Percentiles rank a stretch among this genome's conserved stretches.
Evolutionary conservation across 176 grass and related monocot genomes (phyloP).

Genomic region (Cocos nucifera): DNA sequence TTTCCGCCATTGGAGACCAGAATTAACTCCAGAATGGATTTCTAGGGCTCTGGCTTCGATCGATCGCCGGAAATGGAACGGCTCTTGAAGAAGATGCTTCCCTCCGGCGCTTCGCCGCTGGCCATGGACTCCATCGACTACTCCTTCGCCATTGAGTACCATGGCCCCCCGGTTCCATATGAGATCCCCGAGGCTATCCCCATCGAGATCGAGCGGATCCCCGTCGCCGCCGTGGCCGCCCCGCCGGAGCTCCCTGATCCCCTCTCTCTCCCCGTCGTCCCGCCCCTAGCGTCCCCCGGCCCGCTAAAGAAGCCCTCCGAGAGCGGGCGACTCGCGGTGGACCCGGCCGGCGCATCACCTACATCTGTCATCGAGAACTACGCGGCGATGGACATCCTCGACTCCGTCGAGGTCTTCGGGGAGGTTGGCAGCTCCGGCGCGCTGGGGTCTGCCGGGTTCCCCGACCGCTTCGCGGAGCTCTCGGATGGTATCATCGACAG

Average conservation of each 20-base stretch:
- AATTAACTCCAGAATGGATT: too few relatives aligned
- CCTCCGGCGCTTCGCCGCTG: not conserved
- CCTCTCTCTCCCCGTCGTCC: conserved; percentile 59
- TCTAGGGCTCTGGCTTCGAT: too few relatives aligned
- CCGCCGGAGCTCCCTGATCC: conserved; percentile 21
- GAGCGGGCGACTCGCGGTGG: not conserved
- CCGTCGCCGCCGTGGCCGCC: conserved; percentile 44
- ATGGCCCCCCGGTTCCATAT: conserved; percentile 78
- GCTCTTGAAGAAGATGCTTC: not conserved
- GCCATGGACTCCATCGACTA: conserved; percentile 27
- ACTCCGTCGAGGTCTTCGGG: conserved; percentile 1
- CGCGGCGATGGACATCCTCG: conserved; percentile 27
- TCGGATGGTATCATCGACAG: conserved; percentile 5
- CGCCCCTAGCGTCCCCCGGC: conserved; percentile 47
- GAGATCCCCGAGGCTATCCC: conserved; percentile 72
- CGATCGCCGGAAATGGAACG: too few relatives aligned
- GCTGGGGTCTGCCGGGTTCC: conserved; percentile 13
- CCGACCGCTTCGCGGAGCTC: conserved; percentile 67
- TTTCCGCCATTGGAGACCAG: too few relatives aligned
- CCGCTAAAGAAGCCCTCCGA: conserved; percentile 17
- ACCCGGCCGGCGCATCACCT: conserved; percentile 34
- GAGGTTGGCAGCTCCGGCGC: conserved; percentile 11
- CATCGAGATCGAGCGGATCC: conserved; percentile 76
- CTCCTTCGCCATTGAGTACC: conserved; percentile 87
- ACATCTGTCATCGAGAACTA: conserved; percentile 94